Evolutionary conservation across 2,329 filamentous ascomycete species (phyloP), one percentile per base, ranked within the genome.

Genomic region (Thermothelomyces thermophilus): DNA sequence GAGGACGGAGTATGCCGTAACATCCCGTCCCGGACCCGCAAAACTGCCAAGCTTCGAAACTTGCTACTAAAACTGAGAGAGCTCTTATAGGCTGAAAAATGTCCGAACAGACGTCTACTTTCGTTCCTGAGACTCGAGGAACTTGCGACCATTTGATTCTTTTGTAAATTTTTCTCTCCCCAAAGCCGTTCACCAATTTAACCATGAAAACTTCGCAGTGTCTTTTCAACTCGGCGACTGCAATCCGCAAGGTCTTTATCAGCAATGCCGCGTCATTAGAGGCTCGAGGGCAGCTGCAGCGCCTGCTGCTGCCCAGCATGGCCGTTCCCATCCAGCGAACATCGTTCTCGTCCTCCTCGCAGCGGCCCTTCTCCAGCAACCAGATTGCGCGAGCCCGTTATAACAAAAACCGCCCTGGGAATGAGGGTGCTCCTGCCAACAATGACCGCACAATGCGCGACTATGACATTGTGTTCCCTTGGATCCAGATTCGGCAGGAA

Each of bases 161-260:
- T 26, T 9, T n/a, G n/a, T n/a, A n/a, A 26, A 5, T 5, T 26
- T 26, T 26, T 26, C 33, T 30, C 13, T 10, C 30, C 16, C 28
- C 45, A n/a, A n/a, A 26, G 24, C 24, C 24, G 5, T 26, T 26
- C 24, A 26, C 24, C 24, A 26, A 26, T 5, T 9, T 5, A 49
- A 65, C n/a, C 19, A 76, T 76, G 72, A 68, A 58, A 50, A 53
- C 60, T 46, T 51, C 65, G 20, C 51, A 57, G 48, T 74, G 70
- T 53, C 56, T 73, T 36, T 70, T 70, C 61, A 71, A 68, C 55
- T 68, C 73, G 45, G 68, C 70, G n/a, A 58, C 65, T 31, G 72
- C 73, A 53, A 69, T 79, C 5, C 68, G 71, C 40, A 66, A 69
- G 46, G 70, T 76, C 41, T 75, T 78, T 56, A 56, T 76, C 56